phyloP scores from a whole-genome alignment of 2,329 filamentous ascomycete species.

The Aspergillus caelatus region DNA sequence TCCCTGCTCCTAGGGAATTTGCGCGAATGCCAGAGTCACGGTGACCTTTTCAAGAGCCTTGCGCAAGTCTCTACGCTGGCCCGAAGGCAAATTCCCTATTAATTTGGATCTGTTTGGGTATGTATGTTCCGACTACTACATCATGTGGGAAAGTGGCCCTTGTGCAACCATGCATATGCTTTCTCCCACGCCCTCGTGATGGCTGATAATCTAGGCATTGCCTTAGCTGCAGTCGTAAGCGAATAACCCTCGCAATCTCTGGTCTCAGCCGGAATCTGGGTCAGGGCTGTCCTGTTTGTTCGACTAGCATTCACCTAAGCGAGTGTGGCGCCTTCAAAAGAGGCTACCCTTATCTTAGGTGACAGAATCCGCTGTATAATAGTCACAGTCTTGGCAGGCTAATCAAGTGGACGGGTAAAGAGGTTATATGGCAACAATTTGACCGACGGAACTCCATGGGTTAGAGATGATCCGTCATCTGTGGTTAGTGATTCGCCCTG shows the following conservation, averaged over 20 bases:
- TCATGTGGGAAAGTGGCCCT: background rate
- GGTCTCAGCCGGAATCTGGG: background rate
- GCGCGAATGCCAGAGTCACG: background rate
- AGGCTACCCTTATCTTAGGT: background rate
- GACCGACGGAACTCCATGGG: background rate
- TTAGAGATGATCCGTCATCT: conserved; percentile 7
- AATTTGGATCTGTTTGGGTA: background rate
- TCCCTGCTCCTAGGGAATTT: background rate
- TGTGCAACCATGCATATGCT: conserved; percentile 1
- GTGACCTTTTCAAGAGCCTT: background rate
- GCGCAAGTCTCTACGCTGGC: background rate
- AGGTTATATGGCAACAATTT: background rate
- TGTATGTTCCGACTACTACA: background rate
- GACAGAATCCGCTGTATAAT: background rate
- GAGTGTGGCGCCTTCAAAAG: background rate
- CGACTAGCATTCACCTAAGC: background rate
- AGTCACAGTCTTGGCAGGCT: background rate
- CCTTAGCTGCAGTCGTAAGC: background rate
- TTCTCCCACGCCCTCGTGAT: conserved; percentile 1
- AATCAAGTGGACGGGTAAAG: background rate
- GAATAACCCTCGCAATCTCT: background rate
- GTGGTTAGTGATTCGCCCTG: background rate
- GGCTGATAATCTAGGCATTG: background rate
- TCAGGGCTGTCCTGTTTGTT: background rate
- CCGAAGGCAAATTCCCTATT: background rate